phyloP scores from a whole-genome alignment of 1,284 basidiomycete genomes.

The Schizophyllum commune region DNA sequence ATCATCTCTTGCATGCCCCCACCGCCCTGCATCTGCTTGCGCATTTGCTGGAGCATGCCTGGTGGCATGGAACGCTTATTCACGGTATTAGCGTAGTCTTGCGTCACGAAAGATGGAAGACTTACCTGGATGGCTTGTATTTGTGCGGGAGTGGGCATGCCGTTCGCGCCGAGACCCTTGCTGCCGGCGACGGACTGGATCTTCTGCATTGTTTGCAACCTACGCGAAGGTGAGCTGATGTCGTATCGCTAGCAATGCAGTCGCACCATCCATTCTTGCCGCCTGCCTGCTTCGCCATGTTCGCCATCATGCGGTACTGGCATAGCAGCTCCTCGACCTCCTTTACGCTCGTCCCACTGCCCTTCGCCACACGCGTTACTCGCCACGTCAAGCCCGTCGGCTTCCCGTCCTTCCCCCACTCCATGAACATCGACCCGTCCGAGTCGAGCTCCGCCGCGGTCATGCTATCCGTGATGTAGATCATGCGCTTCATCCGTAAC shows the following conservation, averaged over 20 bases:
- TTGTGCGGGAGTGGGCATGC: slow-evolving; percentile 87
- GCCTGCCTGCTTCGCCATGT: slow-evolving; percentile 95
- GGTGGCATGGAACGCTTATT: slow-evolving; percentile 81
- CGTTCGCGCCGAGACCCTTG: slow-evolving; percentile 75
- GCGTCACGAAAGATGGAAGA: slow-evolving; percentile 8
- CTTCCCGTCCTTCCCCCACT: slow-evolving; percentile 76
- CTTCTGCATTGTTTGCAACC: slow-evolving; percentile 84
- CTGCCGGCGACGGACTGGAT: slow-evolving; percentile 83
- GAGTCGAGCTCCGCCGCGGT: slow-evolving; percentile 89
- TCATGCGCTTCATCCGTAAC: slow-evolving; percentile 92
- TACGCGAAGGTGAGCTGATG: slow-evolving; percentile 17
- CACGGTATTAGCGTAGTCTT: slow-evolving; percentile 7
- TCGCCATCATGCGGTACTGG: slow-evolving; percentile 96
- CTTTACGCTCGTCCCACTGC: slow-evolving; percentile 92
- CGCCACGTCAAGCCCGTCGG: slow-evolving; percentile 80
- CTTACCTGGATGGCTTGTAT: slow-evolving; percentile 86
- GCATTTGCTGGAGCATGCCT: slow-evolving; percentile 82
- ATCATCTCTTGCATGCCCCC: slow-evolving; percentile 94
- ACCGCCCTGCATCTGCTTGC: slow-evolving; percentile 73
- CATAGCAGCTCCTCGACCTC: slow-evolving; percentile 96
- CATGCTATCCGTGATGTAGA: slow-evolving; percentile 99
- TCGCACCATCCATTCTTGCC: slow-evolving; percentile 89
- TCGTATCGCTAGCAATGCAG: not conserved
- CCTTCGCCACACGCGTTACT: slow-evolving; percentile 83
- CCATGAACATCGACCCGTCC: slow-evolving; percentile 88